Percentiles rank a stretch among this genome's conserved stretches.
Evolutionary conservation across 208 protist genomes (phyloP).

Genomic region (Hexamita inflata): DNA sequence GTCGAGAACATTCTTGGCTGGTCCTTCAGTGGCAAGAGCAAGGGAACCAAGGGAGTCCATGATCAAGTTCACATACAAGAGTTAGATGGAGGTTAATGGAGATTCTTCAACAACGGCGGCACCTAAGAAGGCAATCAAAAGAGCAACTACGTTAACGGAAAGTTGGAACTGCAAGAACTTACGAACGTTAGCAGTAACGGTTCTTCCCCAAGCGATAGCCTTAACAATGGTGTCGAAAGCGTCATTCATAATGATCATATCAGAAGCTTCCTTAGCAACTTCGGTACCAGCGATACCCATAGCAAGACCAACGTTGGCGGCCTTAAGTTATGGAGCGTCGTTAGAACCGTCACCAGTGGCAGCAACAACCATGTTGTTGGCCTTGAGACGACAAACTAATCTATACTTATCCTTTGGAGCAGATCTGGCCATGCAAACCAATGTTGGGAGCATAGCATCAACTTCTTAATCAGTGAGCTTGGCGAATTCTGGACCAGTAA

Average conservation of each 20-base stretch:
- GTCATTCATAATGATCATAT: constrained; percentile 84
- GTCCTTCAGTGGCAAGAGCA: constrained; percentile 80
- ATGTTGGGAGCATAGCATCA: constrained; percentile 48
- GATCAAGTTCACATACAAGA: constrained; percentile 96
- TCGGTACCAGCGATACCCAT: constrained; percentile 87
- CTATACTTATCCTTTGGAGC: constrained; percentile 41
- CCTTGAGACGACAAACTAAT: constrained; percentile 25
- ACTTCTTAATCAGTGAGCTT: constrained; percentile 56
- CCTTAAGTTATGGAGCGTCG: constrained; percentile 79
- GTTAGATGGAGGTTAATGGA: constrained; percentile 48
- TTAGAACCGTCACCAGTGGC: constrained; percentile 57
- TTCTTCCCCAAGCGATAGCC: constrained; percentile 84
- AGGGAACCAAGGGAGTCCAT: constrained; percentile 92
- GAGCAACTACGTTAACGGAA: constrained; percentile 81
- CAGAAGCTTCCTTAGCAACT: constrained; percentile 67
- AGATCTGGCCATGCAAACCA: constrained; percentile 53
- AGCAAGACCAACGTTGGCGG: constrained; percentile 81
- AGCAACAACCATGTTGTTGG: constrained; percentile 36
- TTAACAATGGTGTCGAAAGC: constrained; percentile 89
- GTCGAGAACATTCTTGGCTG: constrained; percentile 39
- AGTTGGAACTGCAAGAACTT: constrained; percentile 75
- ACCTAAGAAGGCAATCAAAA: constrained; percentile 73
- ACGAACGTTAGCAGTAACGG: constrained; percentile 62
- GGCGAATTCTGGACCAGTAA: constrained; percentile 57
- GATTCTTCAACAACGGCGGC: constrained; percentile 27